Evolutionary conservation across 2,329 filamentous ascomycete genomes (phyloP).

Genomic region (Fusarium piperis): DNA sequence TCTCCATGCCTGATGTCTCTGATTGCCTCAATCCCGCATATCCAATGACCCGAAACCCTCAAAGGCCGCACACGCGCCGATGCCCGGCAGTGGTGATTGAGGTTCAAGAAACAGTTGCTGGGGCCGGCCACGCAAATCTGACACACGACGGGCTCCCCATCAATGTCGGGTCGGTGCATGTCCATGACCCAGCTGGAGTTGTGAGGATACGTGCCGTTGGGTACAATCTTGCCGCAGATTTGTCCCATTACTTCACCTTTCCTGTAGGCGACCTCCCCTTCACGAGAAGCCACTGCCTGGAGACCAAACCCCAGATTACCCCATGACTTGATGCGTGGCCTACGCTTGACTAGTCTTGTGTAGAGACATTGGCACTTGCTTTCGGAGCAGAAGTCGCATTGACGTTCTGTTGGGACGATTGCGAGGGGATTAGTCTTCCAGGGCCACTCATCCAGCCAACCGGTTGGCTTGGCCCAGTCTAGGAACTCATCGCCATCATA

Average conservation of each 20-base stretch:
- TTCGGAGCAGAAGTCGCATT: background rate
- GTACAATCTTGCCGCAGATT: background rate
- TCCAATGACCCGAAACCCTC: background rate
- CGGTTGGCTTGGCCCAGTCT: background rate
- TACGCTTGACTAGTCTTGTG: background rate
- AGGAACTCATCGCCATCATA: background rate
- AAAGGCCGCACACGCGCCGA: background rate
- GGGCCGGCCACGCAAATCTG: background rate
- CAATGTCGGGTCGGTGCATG: background rate
- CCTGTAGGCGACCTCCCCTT: background rate
- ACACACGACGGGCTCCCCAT: background rate
- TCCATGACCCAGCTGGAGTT: background rate
- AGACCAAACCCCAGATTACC: background rate
- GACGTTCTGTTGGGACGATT: background rate
- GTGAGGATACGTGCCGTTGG: background rate
- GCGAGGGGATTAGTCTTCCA: background rate
- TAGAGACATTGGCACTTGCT: background rate
- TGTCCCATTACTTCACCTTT: background rate
- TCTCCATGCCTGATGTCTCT: background rate
- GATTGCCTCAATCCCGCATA: background rate
- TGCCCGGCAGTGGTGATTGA: background rate
- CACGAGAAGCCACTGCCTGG: background rate
- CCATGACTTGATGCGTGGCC: slow-evolving; percentile 1
- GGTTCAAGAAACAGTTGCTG: background rate
- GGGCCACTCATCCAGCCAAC: background rate